A percentile compares a stretch with the other conserved stretches of the same genome.
Evolutionary conservation across 768 basidiomycete genomes (phyloP).

Genomic region (Ramaria sp.): DNA sequence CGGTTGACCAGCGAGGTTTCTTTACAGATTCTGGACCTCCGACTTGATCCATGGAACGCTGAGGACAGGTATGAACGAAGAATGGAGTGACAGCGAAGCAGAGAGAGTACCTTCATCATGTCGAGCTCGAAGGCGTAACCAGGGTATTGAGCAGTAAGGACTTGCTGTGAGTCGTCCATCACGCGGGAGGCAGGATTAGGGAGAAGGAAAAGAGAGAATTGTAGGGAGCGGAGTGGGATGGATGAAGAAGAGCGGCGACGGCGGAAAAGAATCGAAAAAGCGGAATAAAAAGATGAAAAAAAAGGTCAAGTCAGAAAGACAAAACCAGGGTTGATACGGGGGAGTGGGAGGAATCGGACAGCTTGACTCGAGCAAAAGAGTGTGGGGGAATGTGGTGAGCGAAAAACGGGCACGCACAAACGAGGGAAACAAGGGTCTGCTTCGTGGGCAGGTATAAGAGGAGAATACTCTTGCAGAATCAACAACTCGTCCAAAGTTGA

Average conservation of each 20-base stretch:
- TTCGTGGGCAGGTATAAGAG: background rate
- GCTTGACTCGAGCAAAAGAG: slow-evolving; percentile 10
- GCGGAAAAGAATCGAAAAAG: slow-evolving; percentile 6
- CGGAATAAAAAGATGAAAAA: slow-evolving; percentile 1
- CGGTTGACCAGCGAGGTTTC: slow-evolving; percentile 74
- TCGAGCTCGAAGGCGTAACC: slow-evolving; percentile 74
- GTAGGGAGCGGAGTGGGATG: slow-evolving; percentile 20
- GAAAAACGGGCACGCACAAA: slow-evolving; percentile 13
- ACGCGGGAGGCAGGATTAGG: slow-evolving; percentile 9
- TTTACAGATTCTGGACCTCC: slow-evolving; percentile 70
- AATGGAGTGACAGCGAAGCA: background rate
- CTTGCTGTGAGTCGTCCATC: slow-evolving; percentile 70
- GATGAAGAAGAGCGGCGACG: slow-evolving; percentile 23
- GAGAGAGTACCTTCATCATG: slow-evolving; percentile 72
- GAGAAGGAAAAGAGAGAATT: background rate
- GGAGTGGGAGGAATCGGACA: background rate
- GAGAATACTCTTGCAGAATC: slow-evolving; percentile 3
- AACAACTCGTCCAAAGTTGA: slow-evolving; percentile 3
- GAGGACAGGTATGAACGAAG: slow-evolving; percentile 7
- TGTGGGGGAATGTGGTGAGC: slow-evolving; percentile 12
- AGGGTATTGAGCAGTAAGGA: slow-evolving; percentile 58
- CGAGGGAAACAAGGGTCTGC: background rate
- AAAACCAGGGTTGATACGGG: background rate
- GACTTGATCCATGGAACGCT: slow-evolving; percentile 82
- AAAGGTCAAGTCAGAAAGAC: slow-evolving; percentile 10